Evolutionary conservation across 768 basidiomycete species (phyloP).

Genomic region (Dioszegia aurantiaca): DNA sequence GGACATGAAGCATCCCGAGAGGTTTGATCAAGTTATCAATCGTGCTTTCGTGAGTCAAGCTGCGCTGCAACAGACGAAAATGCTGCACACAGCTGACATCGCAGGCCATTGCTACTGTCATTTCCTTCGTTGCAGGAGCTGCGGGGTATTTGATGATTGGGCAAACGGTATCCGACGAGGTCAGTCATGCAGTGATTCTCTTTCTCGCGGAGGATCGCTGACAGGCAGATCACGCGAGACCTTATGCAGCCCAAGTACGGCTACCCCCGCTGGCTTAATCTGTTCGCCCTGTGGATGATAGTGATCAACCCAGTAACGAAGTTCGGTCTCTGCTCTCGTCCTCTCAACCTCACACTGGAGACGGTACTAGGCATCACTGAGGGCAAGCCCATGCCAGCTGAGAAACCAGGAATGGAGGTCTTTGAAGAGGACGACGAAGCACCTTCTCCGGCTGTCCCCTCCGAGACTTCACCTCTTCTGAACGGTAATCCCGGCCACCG

Average conservation of each 20-base stretch:
- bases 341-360: constrained; percentile 56
- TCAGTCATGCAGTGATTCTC: constrained; percentile 47
- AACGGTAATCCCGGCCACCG: neutral
- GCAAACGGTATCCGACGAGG: constrained; percentile 72
- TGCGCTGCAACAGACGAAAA: neutral
- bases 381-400: neutral
- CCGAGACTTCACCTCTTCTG: neutral
- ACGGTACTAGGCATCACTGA: neutral
- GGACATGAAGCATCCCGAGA: constrained; percentile 80
- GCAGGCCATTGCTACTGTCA: constrained; percentile 62
- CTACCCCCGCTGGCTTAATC: constrained; percentile 69
- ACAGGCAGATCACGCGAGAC: constrained; percentile 71
- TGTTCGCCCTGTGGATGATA: constrained; percentile 77
- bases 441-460: neutral
- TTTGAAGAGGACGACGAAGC: neutral
- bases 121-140: constrained; percentile 65
- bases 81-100: neutral
- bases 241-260: constrained; percentile 61
- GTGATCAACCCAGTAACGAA: constrained; percentile 62
- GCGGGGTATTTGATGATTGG: constrained; percentile 94
- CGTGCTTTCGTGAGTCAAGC: constrained; percentile 71
- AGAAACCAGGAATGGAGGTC: neutral
- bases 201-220: neutral
- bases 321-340: constrained; percentile 77
- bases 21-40: constrained; percentile 69